Percentiles rank a stretch among this genome's conserved stretches.
These are phyloP conservation scores for Pythium phragmitis DNA, from an alignment of 352 stramenopile genomes.

Conservation along the genomic window DNA sequence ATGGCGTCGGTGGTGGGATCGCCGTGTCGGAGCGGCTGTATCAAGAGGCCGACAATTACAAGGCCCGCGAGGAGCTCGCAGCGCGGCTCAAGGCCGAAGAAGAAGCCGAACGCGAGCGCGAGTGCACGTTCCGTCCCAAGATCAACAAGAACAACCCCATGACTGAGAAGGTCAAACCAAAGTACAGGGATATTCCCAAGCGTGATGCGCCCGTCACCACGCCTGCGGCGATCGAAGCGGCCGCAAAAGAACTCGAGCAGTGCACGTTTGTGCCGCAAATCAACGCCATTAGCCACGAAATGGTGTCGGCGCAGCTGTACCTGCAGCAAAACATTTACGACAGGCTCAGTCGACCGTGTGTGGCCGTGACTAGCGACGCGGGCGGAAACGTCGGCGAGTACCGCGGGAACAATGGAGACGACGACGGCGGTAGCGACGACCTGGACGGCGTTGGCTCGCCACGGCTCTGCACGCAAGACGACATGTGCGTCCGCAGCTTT, in stretches of 20 bases:
- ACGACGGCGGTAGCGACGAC: conserved; percentile 12
- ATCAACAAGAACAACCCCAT: conserved; percentile 46
- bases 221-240: conserved; percentile 54
- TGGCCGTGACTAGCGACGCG: conserved; percentile 18
- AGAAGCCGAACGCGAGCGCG: conserved; percentile 63
- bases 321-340: conserved; percentile 87
- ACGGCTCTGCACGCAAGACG: conserved; percentile 41
- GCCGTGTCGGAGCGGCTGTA: conserved; percentile 70
- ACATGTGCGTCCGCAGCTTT: conserved; percentile 43
- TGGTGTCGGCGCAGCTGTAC: conserved; percentile 83
- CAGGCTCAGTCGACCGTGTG: conserved; percentile 65
- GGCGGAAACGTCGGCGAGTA: background rate
- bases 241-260: conserved; percentile 61
- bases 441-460: conserved; percentile 23
- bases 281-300: conserved; percentile 68
- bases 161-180: conserved; percentile 64
- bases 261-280: conserved; percentile 83
- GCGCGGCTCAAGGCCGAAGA: conserved; percentile 63
- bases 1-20: conserved; percentile 27
- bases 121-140: conserved; percentile 75
- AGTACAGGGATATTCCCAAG: conserved; percentile 62
- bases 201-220: conserved; percentile 41
- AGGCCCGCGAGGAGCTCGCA: conserved; percentile 65
- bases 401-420: conserved; percentile 23
- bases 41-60: conserved; percentile 75